These are phyloP conservation scores for Microthyrium microscopicum DNA, from an alignment of 2,329 filamentous ascomycete genomes.

Conservation along the genomic window DNA sequence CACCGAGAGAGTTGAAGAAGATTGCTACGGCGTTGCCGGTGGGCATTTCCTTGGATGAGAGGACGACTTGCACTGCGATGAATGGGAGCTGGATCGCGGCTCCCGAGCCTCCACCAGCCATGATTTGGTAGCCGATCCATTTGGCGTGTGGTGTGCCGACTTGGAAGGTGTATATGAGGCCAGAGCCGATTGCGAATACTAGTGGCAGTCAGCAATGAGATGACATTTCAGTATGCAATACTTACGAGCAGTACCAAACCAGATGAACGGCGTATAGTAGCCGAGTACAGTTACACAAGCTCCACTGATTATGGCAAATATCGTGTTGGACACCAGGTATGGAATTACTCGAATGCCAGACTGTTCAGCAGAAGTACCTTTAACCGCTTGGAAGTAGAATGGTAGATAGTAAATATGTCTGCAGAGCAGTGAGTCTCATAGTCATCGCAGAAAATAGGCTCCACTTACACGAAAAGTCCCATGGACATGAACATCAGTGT, in stretches of 20 bases:
- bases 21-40: constrained; percentile 21
- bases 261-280: constrained; percentile 8
- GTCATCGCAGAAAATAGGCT: background rate
- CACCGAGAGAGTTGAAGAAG: constrained; percentile 50
- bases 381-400: constrained; percentile 17
- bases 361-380: constrained; percentile 11
- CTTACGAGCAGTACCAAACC: background rate
- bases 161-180: constrained; percentile 19
- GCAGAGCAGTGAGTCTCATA: background rate
- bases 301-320: constrained; percentile 12
- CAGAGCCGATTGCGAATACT: constrained; percentile 13
- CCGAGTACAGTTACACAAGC: constrained; percentile 3
- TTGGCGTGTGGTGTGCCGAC: constrained; percentile 22
- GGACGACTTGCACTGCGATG: constrained; percentile 28
- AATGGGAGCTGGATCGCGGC: constrained; percentile 32
- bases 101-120: constrained; percentile 32
- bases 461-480: constrained; percentile 19
- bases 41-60: constrained; percentile 15
- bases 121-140: constrained; percentile 39
- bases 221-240: background rate
- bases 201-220: background rate
- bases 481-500: constrained; percentile 21
- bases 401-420: constrained; percentile 14
- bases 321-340: constrained; percentile 8
- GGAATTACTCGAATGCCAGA: constrained; percentile 13